Percentiles rank a stretch among this genome's conserved stretches.
These are phyloP conservation scores for Mollisiaceae sp. DNA, from an alignment of 2,329 filamentous ascomycete species.

Conservation along the genomic window DNA sequence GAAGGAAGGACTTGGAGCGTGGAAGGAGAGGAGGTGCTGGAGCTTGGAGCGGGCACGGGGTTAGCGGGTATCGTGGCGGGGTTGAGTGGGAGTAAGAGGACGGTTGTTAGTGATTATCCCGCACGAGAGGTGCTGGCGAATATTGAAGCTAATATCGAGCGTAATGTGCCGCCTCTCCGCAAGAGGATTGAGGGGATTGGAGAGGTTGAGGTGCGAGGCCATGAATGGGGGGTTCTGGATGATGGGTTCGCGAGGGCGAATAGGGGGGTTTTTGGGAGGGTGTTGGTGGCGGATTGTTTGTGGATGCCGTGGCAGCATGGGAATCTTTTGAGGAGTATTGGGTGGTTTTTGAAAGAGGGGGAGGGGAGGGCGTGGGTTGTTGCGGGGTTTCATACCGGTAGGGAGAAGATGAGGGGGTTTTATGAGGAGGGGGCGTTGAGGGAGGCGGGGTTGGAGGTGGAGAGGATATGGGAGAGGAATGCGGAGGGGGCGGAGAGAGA, in stretches of 20 bases:
- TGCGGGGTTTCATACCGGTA: conserved; percentile 74
- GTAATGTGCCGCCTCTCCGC: conserved; percentile 49
- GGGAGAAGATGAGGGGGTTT: conserved; percentile 68
- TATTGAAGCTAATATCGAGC: conserved; percentile 60
- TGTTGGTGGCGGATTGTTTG: conserved; percentile 74
- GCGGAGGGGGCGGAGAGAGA: conserved; percentile 65
- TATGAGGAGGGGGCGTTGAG: conserved; percentile 57
- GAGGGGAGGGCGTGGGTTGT: conserved; percentile 64
- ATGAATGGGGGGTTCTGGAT: conserved; percentile 65
- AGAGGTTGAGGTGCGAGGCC: conserved; percentile 59
- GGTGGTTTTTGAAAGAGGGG: conserved; percentile 59
- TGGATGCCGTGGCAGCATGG: conserved; percentile 75
- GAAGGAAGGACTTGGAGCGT: conserved; percentile 25
- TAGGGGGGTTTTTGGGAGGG: conserved; percentile 58
- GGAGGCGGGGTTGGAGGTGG: conserved; percentile 60
- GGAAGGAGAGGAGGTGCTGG: conserved; percentile 51
- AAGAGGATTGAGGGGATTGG: conserved; percentile 20
- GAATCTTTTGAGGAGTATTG: conserved; percentile 67
- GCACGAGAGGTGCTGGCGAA: conserved; percentile 62
- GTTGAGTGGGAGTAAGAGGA: conserved; percentile 53
- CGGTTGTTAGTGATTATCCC: conserved; percentile 72
- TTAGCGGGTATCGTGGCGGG: conserved; percentile 57
- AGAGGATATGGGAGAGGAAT: conserved; percentile 72
- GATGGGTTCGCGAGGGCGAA: conserved; percentile 33
- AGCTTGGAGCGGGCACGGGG: conserved; percentile 71